Evolutionary conservation across 768 basidiomycete genomes (phyloP).

Genomic region (Fistulinella prunicolor): DNA sequence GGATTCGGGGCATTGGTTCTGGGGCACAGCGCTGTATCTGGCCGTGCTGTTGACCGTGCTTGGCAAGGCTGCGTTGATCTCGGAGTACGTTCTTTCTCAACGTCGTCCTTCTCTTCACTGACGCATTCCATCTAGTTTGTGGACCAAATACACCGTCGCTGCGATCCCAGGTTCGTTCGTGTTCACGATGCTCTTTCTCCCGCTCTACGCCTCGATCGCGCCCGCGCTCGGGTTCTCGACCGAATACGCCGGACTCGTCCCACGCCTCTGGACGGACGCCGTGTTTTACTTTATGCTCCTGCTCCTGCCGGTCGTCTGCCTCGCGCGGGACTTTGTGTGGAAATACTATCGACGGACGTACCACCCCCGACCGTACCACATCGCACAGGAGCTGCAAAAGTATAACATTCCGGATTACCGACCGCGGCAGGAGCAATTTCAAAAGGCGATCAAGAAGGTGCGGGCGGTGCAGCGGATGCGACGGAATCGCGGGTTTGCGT

Average conservation of each 20-base stretch:
- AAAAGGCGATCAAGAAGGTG: conserved; percentile 99
- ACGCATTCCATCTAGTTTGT: conserved; percentile 61
- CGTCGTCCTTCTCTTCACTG: background rate
- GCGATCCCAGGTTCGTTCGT: conserved; percentile 97
- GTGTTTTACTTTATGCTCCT: conserved; percentile 90
- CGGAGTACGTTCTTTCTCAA: conserved; percentile 72
- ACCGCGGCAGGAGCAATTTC: conserved; percentile 98
- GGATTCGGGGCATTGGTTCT: conserved; percentile 96
- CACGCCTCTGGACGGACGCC: conserved; percentile 81
- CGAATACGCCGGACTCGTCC: conserved; percentile 88
- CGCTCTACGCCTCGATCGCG: conserved; percentile 84
- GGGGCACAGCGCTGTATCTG: conserved; percentile 96
- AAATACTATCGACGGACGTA: conserved; percentile 97
- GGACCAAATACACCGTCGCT: conserved; percentile 99
- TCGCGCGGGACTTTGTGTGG: conserved; percentile 90
- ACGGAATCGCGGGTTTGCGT: conserved; percentile 94
- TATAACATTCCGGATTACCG: conserved; percentile 97
- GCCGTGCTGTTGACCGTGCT: conserved; percentile 91
- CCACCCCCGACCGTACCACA: conserved; percentile 89
- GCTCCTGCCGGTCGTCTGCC: conserved; percentile 79
- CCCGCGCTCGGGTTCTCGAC: conserved; percentile 86
- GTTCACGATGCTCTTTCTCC: conserved; percentile 95
- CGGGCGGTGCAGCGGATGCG: conserved; percentile 98
- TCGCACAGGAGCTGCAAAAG: conserved; percentile 98
- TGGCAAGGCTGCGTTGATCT: conserved; percentile 95